These are phyloP conservation scores for Glarea lozoyensis DNA, from an alignment of 495 filamentous ascomycete species.

Conservation along the genomic window DNA sequence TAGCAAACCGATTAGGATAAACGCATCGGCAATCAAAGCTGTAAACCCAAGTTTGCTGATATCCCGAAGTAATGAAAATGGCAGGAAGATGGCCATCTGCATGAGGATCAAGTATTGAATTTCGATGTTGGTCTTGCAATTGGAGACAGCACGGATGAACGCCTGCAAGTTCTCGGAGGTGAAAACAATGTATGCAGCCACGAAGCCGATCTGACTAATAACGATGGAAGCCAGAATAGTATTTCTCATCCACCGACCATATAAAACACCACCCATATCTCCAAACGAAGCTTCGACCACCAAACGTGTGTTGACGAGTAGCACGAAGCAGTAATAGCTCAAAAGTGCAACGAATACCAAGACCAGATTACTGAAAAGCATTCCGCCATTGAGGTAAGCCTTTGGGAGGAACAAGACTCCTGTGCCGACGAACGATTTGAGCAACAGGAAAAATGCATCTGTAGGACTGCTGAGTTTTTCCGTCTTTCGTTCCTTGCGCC, in stretches of 20 bases:
- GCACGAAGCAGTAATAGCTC: constrained; percentile 93
- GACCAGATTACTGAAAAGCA: constrained; percentile 91
- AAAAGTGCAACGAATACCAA: constrained; percentile 73
- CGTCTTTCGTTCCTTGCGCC: constrained; percentile 59
- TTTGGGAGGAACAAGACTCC: constrained; percentile 48
- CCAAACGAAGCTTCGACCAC: constrained; percentile 85
- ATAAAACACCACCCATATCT: constrained; percentile 90
- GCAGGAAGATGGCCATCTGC: constrained; percentile 89
- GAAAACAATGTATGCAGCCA: constrained; percentile 97
- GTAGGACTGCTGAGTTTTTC: constrained; percentile 64
- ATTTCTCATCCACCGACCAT: constrained; percentile 78
- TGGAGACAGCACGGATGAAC: constrained; percentile 74
- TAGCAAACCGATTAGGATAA: constrained; percentile 84
- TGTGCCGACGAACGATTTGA: constrained; percentile 45
- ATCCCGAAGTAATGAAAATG: constrained; percentile 85
- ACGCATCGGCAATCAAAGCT: constrained; percentile 83
- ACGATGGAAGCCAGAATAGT: constrained; percentile 88
- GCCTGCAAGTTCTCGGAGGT: constrained; percentile 93
- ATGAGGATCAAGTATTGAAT: constrained; percentile 85
- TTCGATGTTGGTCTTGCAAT: constrained; percentile 71
- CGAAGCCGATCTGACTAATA: constrained; percentile 89
- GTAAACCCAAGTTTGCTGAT: constrained; percentile 91
- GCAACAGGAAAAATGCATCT: constrained; percentile 68
- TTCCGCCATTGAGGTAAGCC: constrained; percentile 89
- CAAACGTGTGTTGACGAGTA: constrained; percentile 78